Base-by-base conservation (phyloP, 2,329 filamentous ascomycete species). In the Aspergillus hortae region DNA sequence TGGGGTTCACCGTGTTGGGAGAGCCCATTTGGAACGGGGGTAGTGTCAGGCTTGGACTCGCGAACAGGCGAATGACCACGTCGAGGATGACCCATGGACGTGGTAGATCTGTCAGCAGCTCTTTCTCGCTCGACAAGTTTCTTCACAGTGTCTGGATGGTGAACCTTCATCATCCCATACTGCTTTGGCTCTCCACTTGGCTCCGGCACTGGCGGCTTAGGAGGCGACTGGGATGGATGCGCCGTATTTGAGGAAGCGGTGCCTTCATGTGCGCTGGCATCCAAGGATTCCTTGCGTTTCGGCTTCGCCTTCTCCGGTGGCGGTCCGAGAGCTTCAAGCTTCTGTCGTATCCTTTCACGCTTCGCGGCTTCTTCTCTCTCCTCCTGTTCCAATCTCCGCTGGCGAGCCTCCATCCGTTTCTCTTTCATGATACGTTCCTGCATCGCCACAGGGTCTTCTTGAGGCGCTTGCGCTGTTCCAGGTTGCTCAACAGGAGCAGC, bases 341-440 rank as follows among this genome's bases (percentile, higher is more conserved):
- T 82, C 61, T 79, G 72, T 27, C 78, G 73, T 52, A 85, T 80
- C 38, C 82, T 75, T 62, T 84, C 82, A 58, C 79, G 77, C 61
- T 76, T 79, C 53, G 78, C 82, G 25, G 80, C 79, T 60, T 83
- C 80, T 61, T 82, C 78, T 52, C 75, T 76, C 56, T 78, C 77
- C 57, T 80, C 77, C 61, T 84, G 77, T 55, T 81, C 80, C 55
- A 78, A 59, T 51, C 74, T 71, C 33, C 79, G 75, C 56, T 80
- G 79, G 48, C 81, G 78, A 56, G 80, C 80, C 51, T 78, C 71
- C 60, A 83, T 74, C 38, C 80, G 74, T 60, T 82, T 83, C 57
- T 83, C 81, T 53, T 77, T 79, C 80, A 85, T 84, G 21, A 84
- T 74, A 30, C 80, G 78, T 66, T 83, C 77, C 63, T 86, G 84